Evolutionary conservation across 345 rosid genomes (phyloP).

Genomic region (Hypericum androsaemum): DNA sequence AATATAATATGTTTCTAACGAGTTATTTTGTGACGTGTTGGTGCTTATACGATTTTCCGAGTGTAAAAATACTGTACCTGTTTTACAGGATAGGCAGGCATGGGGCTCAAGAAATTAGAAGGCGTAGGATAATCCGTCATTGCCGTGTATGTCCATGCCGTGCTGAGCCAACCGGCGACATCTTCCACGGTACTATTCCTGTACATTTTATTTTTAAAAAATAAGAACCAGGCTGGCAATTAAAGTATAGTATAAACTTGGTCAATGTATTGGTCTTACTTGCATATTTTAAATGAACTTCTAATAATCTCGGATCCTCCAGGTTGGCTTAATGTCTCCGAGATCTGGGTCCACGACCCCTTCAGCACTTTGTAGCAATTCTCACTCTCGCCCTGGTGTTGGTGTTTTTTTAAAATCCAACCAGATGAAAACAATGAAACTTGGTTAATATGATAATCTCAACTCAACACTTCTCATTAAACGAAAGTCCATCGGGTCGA

Average conservation of each 20-base stretch:
- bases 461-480: too few species aligned
- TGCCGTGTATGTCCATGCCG: constrained; percentile 40
- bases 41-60: too few species aligned
- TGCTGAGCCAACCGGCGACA: constrained; percentile 24
- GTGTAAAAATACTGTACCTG: too few species aligned
- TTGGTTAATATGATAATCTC: too few species aligned
- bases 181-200: constrained; percentile 26
- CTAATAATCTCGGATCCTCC: constrained; percentile 32
- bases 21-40: too few species aligned
- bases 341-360: constrained; percentile 37
- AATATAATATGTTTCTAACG: too few species aligned
- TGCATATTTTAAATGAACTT: constrained; percentile 43
- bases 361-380: constrained; percentile 52
- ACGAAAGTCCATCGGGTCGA: too few species aligned
- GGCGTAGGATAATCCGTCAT: constrained; percentile 67
- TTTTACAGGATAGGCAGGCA: constrained; percentile 52
- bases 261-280: constrained; percentile 14
- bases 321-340: constrained; percentile 13
- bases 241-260: too few species aligned
- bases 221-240: too few species aligned
- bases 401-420: too few species aligned
- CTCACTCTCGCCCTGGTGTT: constrained; percentile 37
- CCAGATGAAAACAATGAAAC: too few species aligned
- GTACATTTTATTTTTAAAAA: not conserved
- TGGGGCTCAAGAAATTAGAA: constrained; percentile 36